phyloP scores from a whole-genome alignment of 257 asterid genomes.

The Osmanthus fragrans region DNA sequence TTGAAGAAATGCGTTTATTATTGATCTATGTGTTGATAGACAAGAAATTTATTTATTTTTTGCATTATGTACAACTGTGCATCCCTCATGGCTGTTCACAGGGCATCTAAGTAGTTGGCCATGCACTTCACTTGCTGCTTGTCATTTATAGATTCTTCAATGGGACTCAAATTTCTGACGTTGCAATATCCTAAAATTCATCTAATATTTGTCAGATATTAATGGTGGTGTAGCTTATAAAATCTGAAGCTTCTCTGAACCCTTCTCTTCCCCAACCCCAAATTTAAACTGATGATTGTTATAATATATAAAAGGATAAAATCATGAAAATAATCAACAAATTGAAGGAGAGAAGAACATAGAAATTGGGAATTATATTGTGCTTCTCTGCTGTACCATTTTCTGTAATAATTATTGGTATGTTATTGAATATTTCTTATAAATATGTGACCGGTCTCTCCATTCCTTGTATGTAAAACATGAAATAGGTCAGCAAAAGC shows the following conservation, averaged over 20 bases:
- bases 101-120: slow-evolving; percentile 39
- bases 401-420: slow-evolving; percentile 5
- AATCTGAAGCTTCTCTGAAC: not conserved
- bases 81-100: slow-evolving; percentile 50
- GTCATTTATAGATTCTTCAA: slow-evolving; percentile 30
- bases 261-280: not conserved
- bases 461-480: slow-evolving; percentile 17
- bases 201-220: not conserved
- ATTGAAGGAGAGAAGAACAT: not conserved
- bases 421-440: slow-evolving; percentile 6
- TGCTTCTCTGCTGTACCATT: not conserved
- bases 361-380: not conserved
- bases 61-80: not conserved
- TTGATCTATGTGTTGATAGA: not conserved
- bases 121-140: slow-evolving; percentile 46
- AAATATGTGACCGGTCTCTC: slow-evolving; percentile 8
- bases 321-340: not conserved
- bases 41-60: too few relatives aligned
- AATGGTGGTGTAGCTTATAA: not conserved
- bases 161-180: slow-evolving; percentile 20
- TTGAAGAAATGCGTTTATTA: not conserved
- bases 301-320: too few relatives aligned
- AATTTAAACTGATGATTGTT: not conserved
- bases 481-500: slow-evolving; percentile 21
- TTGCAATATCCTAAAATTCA: slow-evolving; percentile 40